phyloP scores from a whole-genome alignment of 2,329 filamentous ascomycete genomes.

The Drechmeria coniospora region DNA sequence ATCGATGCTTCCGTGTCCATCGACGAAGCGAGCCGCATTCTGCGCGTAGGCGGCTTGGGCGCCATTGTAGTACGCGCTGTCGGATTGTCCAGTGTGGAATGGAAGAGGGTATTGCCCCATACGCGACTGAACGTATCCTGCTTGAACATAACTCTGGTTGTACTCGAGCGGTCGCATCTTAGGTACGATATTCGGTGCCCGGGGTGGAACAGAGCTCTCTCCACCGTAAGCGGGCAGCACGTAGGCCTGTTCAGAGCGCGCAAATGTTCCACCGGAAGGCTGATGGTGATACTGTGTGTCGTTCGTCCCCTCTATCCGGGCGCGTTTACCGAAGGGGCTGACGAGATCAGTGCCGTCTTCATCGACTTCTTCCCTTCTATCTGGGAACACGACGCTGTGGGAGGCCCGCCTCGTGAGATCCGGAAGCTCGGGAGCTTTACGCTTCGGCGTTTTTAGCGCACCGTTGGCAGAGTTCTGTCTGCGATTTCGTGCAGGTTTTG shows the following conservation, averaged over 20 bases:
- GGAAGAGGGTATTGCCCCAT: too few relatives aligned
- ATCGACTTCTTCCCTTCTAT: constrained; percentile 1
- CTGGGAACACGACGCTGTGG: constrained; percentile 2
- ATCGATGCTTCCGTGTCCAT: constrained; percentile 1
- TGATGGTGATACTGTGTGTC: constrained; percentile 1
- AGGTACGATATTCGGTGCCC: constrained; percentile 9
- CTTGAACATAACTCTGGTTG: constrained; percentile 1
- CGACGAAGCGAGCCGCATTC: neutral
- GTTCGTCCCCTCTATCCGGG: constrained; percentile 5
- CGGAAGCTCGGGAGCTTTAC: constrained; percentile 9
- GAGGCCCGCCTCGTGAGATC: constrained; percentile 1
- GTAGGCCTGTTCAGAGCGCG: constrained; percentile 2
- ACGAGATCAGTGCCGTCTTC: constrained; percentile 4
- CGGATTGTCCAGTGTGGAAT: neutral
- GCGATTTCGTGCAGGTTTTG: constrained; percentile 9
- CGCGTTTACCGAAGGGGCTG: constrained; percentile 11
- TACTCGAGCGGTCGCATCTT: constrained; percentile 9
- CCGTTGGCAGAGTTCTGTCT: constrained; percentile 6
- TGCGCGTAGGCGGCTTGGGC: neutral
- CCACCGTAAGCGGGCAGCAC: constrained; percentile 3
- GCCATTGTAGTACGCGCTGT: neutral
- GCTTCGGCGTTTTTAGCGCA: constrained; percentile 9
- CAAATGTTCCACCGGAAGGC: too few relatives aligned
- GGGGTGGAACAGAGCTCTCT: constrained; percentile 3
- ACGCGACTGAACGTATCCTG: constrained; percentile 1